Percentiles rank a stretch among this genome's conserved stretches.
Conservation (phyloP, 2,329 filamentous ascomycete species). For the Scedosporium aurantiacum region DNA sequence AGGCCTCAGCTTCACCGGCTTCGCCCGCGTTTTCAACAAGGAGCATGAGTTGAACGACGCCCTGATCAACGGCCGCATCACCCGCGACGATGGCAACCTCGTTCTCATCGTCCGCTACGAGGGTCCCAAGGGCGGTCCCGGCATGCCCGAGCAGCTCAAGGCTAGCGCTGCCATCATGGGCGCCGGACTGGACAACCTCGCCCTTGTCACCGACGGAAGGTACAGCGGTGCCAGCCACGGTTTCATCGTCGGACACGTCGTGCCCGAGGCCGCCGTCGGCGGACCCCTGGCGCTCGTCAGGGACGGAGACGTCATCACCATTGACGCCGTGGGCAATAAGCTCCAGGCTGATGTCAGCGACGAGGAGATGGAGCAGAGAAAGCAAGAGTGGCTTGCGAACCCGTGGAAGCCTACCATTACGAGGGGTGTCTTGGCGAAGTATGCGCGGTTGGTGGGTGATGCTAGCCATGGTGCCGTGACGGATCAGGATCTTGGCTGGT, state of each 20-base stretch:
- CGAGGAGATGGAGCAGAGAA: slow-evolving; percentile 55
- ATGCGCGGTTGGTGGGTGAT: slow-evolving; percentile 77
- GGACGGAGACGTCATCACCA: slow-evolving; percentile 74
- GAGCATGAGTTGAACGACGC: slow-evolving; percentile 69
- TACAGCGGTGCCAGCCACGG: slow-evolving; percentile 84
- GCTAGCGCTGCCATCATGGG: slow-evolving; percentile 88
- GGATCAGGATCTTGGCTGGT: slow-evolving; percentile 33
- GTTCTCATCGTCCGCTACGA: slow-evolving; percentile 90
- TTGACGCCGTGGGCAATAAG: slow-evolving; percentile 71
- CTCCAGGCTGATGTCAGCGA: slow-evolving; percentile 58
- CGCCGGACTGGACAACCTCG: slow-evolving; percentile 75
- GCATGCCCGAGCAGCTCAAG: slow-evolving; percentile 92
- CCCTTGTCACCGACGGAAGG: slow-evolving; percentile 82
- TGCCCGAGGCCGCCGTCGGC: slow-evolving; percentile 79
- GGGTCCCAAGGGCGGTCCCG: slow-evolving; percentile 83
- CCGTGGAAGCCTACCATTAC: slow-evolving; percentile 62
- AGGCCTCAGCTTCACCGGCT: slow-evolving; percentile 69
- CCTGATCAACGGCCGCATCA: slow-evolving; percentile 55
- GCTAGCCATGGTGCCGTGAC: slow-evolving; percentile 87
- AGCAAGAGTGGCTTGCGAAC: slow-evolving; percentile 49
- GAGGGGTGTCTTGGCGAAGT: slow-evolving; percentile 81
- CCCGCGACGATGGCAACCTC: slow-evolving; percentile 54
- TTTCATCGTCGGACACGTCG: slow-evolving; percentile 89
- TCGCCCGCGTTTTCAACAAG: slow-evolving; percentile 76
- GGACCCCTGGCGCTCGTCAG: slow-evolving; percentile 76